phyloP scores from a whole-genome alignment of 73 alveolate genomes.

The Paraurostyla sp. region DNA sequence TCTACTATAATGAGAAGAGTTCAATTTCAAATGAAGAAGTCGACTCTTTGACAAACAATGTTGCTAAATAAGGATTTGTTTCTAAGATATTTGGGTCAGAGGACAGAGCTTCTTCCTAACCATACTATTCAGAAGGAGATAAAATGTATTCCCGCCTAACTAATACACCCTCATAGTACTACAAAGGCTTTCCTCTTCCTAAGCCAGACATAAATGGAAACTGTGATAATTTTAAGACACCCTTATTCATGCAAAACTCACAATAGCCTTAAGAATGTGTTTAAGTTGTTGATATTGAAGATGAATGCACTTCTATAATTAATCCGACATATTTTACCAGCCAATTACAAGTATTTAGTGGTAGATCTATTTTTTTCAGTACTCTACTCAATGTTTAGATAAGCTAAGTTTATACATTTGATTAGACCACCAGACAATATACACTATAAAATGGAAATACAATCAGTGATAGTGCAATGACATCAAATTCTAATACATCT shows the following conservation, averaged over 20 bases:
- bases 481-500: not conserved
- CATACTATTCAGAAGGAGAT: constrained; percentile 30
- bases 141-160: constrained; percentile 45
- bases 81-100: constrained; percentile 1
- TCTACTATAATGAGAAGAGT: constrained; percentile 28
- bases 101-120: not conserved
- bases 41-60: constrained; percentile 3
- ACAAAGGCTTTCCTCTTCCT: constrained; percentile 48
- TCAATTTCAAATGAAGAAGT: constrained; percentile 40
- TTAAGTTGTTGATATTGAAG: not conserved
- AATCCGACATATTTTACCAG: constrained; percentile 4
- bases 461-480: not conserved
- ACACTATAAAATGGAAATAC: not conserved
- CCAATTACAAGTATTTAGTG: not conserved
- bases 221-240: constrained; percentile 53
- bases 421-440: not conserved
- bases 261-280: constrained; percentile 3
- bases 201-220: constrained; percentile 9
- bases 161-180: not conserved
- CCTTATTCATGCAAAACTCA: constrained; percentile 23
- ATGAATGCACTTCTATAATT: constrained; percentile 33
- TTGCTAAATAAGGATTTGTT: not conserved
- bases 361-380: not conserved
- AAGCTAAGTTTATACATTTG: not conserved
- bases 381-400: not conserved